phyloP scores from a whole-genome alignment of 2,329 filamentous ascomycete species.

The Aureobasidium namibiae region DNA sequence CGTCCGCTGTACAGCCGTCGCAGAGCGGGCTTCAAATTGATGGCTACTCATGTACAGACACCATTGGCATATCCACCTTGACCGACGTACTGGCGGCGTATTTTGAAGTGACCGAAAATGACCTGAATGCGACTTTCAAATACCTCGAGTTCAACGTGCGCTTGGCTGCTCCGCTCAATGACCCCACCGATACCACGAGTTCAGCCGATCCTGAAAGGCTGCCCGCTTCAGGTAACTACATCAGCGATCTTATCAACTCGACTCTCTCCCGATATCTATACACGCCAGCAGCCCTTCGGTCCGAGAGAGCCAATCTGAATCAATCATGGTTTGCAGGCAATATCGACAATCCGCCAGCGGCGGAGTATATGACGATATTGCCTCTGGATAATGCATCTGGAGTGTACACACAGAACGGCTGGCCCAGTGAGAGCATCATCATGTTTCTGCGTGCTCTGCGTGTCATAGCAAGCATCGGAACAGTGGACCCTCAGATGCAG shows the following conservation, averaged over 20 bases:
- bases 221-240: slow-evolving; percentile 35
- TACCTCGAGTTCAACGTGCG: slow-evolving; percentile 54
- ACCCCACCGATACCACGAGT: slow-evolving; percentile 35
- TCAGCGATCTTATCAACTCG: slow-evolving; percentile 41
- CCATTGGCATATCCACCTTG: slow-evolving; percentile 44
- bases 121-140: slow-evolving; percentile 45
- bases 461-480: slow-evolving; percentile 48
- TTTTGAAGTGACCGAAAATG: slow-evolving; percentile 44
- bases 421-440: slow-evolving; percentile 54
- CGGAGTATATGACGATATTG: slow-evolving; percentile 34
- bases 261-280: slow-evolving; percentile 47
- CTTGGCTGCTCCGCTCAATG: slow-evolving; percentile 39
- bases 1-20: not conserved
- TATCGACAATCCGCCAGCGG: slow-evolving; percentile 36
- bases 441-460: slow-evolving; percentile 47
- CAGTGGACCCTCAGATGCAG: slow-evolving; percentile 48
- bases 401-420: slow-evolving; percentile 48
- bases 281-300: slow-evolving; percentile 40
- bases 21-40: slow-evolving; percentile 35
- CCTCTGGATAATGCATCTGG: slow-evolving; percentile 22
- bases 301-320: slow-evolving; percentile 50
- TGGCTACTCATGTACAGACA: slow-evolving; percentile 45
- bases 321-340: slow-evolving; percentile 43
- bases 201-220: slow-evolving; percentile 34
- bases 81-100: slow-evolving; percentile 45